These are phyloP conservation scores for Rhodosorus marinus DNA, from an alignment of 23 red algal genomes.

Conservation along the genomic window DNA sequence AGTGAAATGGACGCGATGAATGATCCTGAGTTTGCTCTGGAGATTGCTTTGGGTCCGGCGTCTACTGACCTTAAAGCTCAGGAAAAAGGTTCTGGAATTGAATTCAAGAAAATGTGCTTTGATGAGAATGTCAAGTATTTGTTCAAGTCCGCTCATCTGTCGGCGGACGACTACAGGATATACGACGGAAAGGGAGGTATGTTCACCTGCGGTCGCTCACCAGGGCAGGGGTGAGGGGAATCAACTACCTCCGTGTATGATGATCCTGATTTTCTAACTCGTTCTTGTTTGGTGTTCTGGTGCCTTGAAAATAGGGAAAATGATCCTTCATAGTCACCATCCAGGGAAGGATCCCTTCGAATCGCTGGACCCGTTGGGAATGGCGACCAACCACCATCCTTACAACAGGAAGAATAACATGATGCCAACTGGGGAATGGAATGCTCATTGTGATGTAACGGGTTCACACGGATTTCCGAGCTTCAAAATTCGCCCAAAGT, in stretches of 20 bases:
- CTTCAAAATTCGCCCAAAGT: constrained; percentile 59
- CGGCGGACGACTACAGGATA: constrained; percentile 32
- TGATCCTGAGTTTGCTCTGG: constrained; percentile 37
- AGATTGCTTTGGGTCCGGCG: constrained; percentile 35
- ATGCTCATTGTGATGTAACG: constrained; percentile 29
- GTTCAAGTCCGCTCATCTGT: constrained; percentile 47
- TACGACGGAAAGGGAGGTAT: too few species aligned
- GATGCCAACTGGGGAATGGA: constrained; percentile 60
- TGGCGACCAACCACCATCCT: too few species aligned
- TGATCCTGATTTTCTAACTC: too few species aligned
- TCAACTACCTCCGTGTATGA: too few species aligned
- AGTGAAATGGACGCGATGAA: too few species aligned
- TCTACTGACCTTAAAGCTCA: constrained; percentile 14
- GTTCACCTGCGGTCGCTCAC: too few species aligned
- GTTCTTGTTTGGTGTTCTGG: too few species aligned
- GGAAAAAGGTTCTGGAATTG: constrained; percentile 3
- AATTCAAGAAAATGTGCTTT: constrained; percentile 9
- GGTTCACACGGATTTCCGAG: constrained; percentile 9
- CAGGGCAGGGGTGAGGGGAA: too few species aligned
- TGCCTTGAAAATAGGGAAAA: constrained; percentile 1
- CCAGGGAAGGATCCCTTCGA: constrained; percentile 71
- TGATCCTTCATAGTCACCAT: constrained; percentile 26
- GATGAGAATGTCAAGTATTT: constrained; percentile 13
- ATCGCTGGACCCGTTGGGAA: too few species aligned
- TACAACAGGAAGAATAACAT: constrained; percentile 9